Conservation (phyloP, 1,284 basidiomycete genomes). For the Cryptococcus depauperatus region DNA sequence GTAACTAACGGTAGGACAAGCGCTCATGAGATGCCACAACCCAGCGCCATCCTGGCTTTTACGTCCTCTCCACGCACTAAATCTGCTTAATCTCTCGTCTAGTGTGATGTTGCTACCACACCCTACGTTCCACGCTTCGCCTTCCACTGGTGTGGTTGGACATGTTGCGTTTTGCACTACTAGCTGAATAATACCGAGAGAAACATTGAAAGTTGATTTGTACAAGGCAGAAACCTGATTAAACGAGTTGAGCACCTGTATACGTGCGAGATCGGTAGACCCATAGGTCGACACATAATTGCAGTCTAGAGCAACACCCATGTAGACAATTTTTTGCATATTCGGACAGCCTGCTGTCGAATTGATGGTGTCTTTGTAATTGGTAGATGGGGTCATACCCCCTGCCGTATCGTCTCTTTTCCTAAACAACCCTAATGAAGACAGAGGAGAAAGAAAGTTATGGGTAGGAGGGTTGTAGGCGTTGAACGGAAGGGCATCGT, state of each 20-base stretch:
- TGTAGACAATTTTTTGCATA: slow-evolving; percentile 61
- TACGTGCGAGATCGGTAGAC: slow-evolving; percentile 57
- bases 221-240: slow-evolving; percentile 62
- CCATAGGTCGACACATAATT: slow-evolving; percentile 62
- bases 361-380: slow-evolving; percentile 62
- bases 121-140: slow-evolving; percentile 47
- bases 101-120: slow-evolving; percentile 50
- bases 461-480: slow-evolving; percentile 47
- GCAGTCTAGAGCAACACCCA: slow-evolving; percentile 81
- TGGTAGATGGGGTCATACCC: slow-evolving; percentile 39
- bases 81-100: slow-evolving; percentile 65
- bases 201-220: slow-evolving; percentile 74
- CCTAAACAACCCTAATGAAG: slow-evolving; percentile 1
- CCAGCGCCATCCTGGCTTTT: slow-evolving; percentile 62
- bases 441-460: slow-evolving; percentile 1
- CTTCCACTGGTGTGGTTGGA: slow-evolving; percentile 46
- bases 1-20: slow-evolving; percentile 64
- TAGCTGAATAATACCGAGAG: slow-evolving; percentile 69
- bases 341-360: slow-evolving; percentile 64
- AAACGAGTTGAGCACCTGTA: slow-evolving; percentile 67
- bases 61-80: slow-evolving; percentile 72
- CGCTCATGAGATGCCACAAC: slow-evolving; percentile 85
- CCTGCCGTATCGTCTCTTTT: slow-evolving; percentile 29
- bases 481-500: slow-evolving; percentile 64
- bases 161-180: slow-evolving; percentile 43